Percentiles rank a stretch among this genome's conserved stretches.
phyloP scores from a whole-genome alignment of 192 early-diverging fungal genomes.

The Linnemannia elongata region DNA sequence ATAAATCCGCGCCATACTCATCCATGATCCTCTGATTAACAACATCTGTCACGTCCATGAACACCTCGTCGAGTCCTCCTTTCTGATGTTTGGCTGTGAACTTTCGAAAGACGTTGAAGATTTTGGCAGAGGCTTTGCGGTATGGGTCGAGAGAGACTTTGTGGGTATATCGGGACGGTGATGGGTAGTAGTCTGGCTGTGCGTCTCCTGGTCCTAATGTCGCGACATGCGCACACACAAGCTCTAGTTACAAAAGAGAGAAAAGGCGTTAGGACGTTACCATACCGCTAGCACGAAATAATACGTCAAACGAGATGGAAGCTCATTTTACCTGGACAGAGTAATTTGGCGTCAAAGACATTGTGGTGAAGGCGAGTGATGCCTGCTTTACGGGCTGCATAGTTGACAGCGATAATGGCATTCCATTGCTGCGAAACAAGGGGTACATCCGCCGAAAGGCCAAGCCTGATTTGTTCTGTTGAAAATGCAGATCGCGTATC shows the following conservation, averaged over 20 bases:
- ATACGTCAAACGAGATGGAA: not conserved
- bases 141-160: constrained; percentile 92
- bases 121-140: constrained; percentile 75
- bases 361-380: constrained; percentile 74
- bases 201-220: constrained; percentile 80
- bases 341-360: constrained; percentile 64
- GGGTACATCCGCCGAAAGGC: constrained; percentile 74
- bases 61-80: constrained; percentile 90
- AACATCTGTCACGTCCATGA: constrained; percentile 84
- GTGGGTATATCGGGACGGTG: constrained; percentile 80
- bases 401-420: constrained; percentile 88
- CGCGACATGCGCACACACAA: constrained; percentile 85
- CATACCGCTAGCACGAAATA: not conserved
- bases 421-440: constrained; percentile 94
- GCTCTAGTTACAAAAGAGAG: constrained; percentile 57
- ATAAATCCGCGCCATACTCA: constrained; percentile 48
- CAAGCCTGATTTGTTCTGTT: constrained; percentile 79
- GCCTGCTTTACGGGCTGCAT: constrained; percentile 84
- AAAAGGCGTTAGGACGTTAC: not conserved
- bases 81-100: constrained; percentile 73
- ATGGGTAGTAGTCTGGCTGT: constrained; percentile 75
- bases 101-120: constrained; percentile 79
- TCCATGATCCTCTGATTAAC: constrained; percentile 71
- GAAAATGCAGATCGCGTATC: not conserved
- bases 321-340: constrained; percentile 70